These are phyloP conservation scores for Stenogyne calaminthoides DNA, from an alignment of 305 asterid species.

Conservation along the genomic window DNA sequence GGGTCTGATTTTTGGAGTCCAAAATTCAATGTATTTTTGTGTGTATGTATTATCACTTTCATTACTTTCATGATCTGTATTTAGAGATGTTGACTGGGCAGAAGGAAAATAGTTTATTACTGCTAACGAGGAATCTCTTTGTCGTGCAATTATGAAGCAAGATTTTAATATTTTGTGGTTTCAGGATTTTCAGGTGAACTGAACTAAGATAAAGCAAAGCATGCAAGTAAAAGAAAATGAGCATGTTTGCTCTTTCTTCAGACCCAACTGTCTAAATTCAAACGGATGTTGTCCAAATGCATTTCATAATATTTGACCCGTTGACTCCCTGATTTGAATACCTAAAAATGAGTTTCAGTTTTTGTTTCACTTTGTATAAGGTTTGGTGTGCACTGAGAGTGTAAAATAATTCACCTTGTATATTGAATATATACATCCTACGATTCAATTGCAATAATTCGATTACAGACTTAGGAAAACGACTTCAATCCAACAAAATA, in stretches of 20 bases:
- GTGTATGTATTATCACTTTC: slow-evolving; percentile 31
- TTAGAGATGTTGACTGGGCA: slow-evolving; percentile 44
- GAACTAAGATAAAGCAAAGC: background rate
- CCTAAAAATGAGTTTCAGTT: background rate
- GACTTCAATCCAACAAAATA: slow-evolving; percentile 25
- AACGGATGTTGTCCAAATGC: background rate
- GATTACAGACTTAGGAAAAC: slow-evolving; percentile 3
- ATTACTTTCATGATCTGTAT: slow-evolving; percentile 37
- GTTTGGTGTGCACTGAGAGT: background rate
- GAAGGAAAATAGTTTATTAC: slow-evolving; percentile 25
- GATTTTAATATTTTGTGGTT: slow-evolving; percentile 20
- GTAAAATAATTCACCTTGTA: slow-evolving; percentile 5
- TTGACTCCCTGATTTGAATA: background rate
- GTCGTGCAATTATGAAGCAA: slow-evolving; percentile 41
- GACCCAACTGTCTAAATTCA: slow-evolving; percentile 13
- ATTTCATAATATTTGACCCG: background rate
- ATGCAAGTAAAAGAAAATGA: background rate
- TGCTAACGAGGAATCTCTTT: slow-evolving; percentile 32
- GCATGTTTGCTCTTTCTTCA: background rate
- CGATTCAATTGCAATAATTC: slow-evolving; percentile 14
- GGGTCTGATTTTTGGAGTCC: slow-evolving; percentile 27
- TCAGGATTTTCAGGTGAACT: background rate
- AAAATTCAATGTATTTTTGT: slow-evolving; percentile 32
- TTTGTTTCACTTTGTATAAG: background rate
- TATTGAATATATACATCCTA: background rate